Base-by-base conservation (phyloP, 1,139 yeast genomes). In the Kodamaea alishanica region DNA sequence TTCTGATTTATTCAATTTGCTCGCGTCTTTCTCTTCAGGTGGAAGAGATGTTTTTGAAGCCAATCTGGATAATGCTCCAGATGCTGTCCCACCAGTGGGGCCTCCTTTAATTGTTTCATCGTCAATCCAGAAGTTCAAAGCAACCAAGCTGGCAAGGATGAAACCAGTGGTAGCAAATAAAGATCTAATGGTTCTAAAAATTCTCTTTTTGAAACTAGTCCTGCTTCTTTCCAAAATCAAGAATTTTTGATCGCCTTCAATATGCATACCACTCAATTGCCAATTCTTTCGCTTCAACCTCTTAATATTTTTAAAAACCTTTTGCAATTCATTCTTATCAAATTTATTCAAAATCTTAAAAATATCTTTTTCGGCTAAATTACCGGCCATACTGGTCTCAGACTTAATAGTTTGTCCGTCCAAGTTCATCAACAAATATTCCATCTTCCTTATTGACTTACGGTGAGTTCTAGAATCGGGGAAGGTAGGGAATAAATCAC, bases 371-470 rank as follows among this genome's bases (percentile, higher is more conserved):
- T 65, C 55, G 8, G 58, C 49, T 30, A 63, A 59, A 24, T 55
- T 48, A 8, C 73, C 70, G n/a, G 77, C 58, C 38, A 75, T 68
- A 41, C 69, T 65, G n/a, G 58, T 60, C 5, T 63, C 59, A 1
- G 68, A 54, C 2, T 61, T 55, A n/a, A 70, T 57, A 9, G 59
- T 54, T 32, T 69, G 62, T 1, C 77, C 79, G 26, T 65, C 69
- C 2, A 71, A 56, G 3, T 75, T 64, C 31, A 79, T 56, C 6
- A 79, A 59, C 39, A 78, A 51, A 47, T 68, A 79, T 42, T 77
- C 76, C 24, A 46, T 35, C 6, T 45, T 40, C 8, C 26, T 26
- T 6, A 23, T 22, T 4, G 29, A 24, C 6, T 34, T 31, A 6
- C 34, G 28, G 5, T 15, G 3, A 6, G 5, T 23, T 9, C 10